Evolutionary conservation across 2,329 filamentous ascomycete genomes (phyloP), one percentile per base, ranked within the genome.

Genomic region (Alternaria longipes): DNA sequence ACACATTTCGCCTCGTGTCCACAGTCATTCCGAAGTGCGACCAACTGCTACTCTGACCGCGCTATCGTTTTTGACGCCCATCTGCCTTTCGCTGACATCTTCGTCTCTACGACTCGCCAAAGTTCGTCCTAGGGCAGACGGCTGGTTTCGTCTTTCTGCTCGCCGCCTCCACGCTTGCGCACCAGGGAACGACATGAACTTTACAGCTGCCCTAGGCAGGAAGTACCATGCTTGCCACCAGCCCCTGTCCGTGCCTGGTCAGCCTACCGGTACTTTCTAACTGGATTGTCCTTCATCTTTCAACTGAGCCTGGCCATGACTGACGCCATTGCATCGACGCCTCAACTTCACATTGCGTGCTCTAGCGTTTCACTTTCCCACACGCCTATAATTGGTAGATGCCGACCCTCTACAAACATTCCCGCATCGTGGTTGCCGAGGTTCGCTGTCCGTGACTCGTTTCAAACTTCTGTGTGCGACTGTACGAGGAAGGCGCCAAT

Each of bases 71-170:
- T 30, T 32, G 45, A 20, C 32, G 53, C 36, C 46, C 54, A 26
- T 46, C 34, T 42, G 42, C 41, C 36, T 46, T 44, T 53, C 20
- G 47, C 42, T 41, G 34, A 46, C 42, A 41, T 26, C 24, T 41
- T 22, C 41, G 22, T 44, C 56, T 45, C 40, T 28, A 47, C 53
- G 28, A 42, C 41, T 38, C 40, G 38, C 16, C 40, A 66, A 64
- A 50, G 26, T 64, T 60, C 34, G 46, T 36, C 30, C 61, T 55
- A 59, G 26, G 26, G n/a, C 20, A 54, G 51, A 59, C 49, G 59
- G 60, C 50, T 50, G 56, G 59, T 69, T 66, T 60, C 64, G 58
- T 8, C 60, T 57, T 16, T 53, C 58, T 63, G 28, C 34, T 62
- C 55, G 61, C 62, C 59, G 40, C 32, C 46, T 62, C 56, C 24